A percentile compares a stretch with the other conserved stretches of the same genome.
phyloP scores from a whole-genome alignment of 129 eudicot genomes.

The Silybum marianum region DNA sequence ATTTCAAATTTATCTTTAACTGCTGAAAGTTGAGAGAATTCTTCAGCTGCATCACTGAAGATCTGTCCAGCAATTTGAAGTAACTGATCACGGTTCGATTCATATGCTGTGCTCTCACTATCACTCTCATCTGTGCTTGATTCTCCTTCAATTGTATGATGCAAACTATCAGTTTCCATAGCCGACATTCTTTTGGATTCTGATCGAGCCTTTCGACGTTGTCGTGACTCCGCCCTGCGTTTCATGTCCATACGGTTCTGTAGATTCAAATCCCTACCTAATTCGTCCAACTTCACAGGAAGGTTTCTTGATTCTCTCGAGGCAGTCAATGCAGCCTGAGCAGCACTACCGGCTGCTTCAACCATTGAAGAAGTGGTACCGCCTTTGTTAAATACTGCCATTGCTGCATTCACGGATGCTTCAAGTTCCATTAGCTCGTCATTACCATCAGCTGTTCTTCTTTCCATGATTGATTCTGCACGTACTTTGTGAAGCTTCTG shows the following conservation, averaged over 20 bases:
- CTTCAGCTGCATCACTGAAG: slow-evolving; percentile 86
- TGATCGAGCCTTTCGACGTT: slow-evolving; percentile 55
- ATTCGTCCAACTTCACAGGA: slow-evolving; percentile 82
- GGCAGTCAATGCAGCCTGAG: slow-evolving; percentile 66
- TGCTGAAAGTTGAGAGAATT: slow-evolving; percentile 68
- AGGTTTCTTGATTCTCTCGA: slow-evolving; percentile 52
- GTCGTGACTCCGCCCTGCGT: slow-evolving; percentile 71
- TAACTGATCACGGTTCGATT: slow-evolving; percentile 73
- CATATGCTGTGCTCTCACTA: slow-evolving; percentile 70
- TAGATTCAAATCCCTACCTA: slow-evolving; percentile 78
- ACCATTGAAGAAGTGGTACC: slow-evolving; percentile 48
- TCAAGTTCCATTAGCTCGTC: slow-evolving; percentile 84
- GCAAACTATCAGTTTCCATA: slow-evolving; percentile 44
- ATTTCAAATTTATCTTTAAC: slow-evolving; percentile 75
- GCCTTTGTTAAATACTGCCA: slow-evolving; percentile 56
- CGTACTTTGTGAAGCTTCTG: slow-evolving; percentile 90
- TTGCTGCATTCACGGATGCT: slow-evolving; percentile 80
- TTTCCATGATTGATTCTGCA: slow-evolving; percentile 69
- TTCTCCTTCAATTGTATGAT: slow-evolving; percentile 78
- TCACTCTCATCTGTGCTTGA: slow-evolving; percentile 98
- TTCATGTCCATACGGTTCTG: slow-evolving; percentile 81
- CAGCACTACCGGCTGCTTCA: slow-evolving; percentile 67
- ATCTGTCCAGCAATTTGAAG: slow-evolving; percentile 82
- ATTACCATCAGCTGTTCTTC: slow-evolving; percentile 71
- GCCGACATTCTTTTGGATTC: slow-evolving; percentile 61